Evolutionary conservation across 176 grass and related monocot genomes (phyloP), one percentile per base, ranked within the genome.

Genomic region (Oryza meridionalis): DNA sequence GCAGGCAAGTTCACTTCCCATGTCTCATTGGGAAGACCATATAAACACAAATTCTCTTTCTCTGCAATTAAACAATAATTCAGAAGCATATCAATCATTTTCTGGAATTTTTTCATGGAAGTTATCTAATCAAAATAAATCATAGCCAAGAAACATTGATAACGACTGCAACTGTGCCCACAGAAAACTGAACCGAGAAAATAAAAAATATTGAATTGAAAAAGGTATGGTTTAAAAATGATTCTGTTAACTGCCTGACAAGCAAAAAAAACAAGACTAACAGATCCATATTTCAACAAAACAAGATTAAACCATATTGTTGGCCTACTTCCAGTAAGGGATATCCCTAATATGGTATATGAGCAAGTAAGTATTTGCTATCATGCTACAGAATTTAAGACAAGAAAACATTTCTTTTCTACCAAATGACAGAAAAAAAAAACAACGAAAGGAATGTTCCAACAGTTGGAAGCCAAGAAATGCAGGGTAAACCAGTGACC

Each of bases 1-100:
- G 92, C 92, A 37, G 92, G 94, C 88, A 94, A 87, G 47, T 92
- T 97, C 43, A 97, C 94, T 88, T 97, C 94, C 94, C 94, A 97
- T 21, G 94, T 97, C 83, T 97, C 94, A 81, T 94, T 97, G 17
- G 94, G 94, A 76, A 94, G 94, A 65, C 94, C 94, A 81, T 97
- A 97, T 66, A 97, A 81, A 77, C 94, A 97, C 50, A 97, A 45
- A 80, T 97, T 97, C 84, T 97, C 94, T 84, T 97, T 97, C 84
- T 97, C 94, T 97, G 86, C 80, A 88, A 90, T 69, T 61, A 67
- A 84, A 92, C 27, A 4, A 22, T 25, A 51, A 70, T 7, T 14
- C 1, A 22, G 72, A 77, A 73, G 47, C 21, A 46, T 72, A 6
- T 11, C 24, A 6, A 8, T 78, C 21, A 7, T 10, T 78, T 50